Percentiles rank a stretch among this genome's conserved stretches.
Conservation (phyloP, 1,284 basidiomycete genomes). For the Rhodotorula sp. region DNA sequence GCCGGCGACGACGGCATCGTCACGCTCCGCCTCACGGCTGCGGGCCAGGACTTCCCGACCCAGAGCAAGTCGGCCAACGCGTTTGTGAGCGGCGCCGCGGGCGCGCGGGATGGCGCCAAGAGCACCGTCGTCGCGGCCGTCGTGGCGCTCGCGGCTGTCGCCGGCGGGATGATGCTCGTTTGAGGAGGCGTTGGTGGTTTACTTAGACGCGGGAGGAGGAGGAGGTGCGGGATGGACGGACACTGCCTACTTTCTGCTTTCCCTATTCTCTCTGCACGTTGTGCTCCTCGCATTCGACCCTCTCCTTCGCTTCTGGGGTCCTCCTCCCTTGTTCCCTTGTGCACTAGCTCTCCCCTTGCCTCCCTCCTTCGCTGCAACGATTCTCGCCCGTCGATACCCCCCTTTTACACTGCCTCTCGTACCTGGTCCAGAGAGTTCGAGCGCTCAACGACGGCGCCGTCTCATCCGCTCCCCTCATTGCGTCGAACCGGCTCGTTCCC, state of each 20-base stretch:
- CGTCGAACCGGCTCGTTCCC: not conserved
- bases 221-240: not conserved
- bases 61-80: conserved; percentile 19
- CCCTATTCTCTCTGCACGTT: too few relatives aligned
- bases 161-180: conserved; percentile 7
- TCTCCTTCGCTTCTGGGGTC: too few relatives aligned
- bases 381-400: too few relatives aligned
- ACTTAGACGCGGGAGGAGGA: not conserved
- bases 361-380: too few relatives aligned
- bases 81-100: conserved; percentile 6
- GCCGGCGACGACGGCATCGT: not conserved
- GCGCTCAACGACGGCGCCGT: too few relatives aligned
- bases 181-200: not conserved
- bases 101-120: not conserved
- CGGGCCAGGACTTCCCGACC: conserved; percentile 7
- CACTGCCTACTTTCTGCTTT: not conserved
- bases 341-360: too few relatives aligned
- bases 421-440: too few relatives aligned
- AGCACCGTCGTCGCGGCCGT: not conserved
- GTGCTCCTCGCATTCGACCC: too few relatives aligned
- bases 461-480: too few relatives aligned
- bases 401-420: too few relatives aligned
- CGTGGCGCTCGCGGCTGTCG: not conserved
- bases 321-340: too few relatives aligned
- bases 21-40: not conserved